Percentiles rank a stretch among this genome's conserved stretches.
These are phyloP conservation scores for Hypoxylon sp. DNA, from an alignment of 2,329 filamentous ascomycete species.

Conservation along the genomic window DNA sequence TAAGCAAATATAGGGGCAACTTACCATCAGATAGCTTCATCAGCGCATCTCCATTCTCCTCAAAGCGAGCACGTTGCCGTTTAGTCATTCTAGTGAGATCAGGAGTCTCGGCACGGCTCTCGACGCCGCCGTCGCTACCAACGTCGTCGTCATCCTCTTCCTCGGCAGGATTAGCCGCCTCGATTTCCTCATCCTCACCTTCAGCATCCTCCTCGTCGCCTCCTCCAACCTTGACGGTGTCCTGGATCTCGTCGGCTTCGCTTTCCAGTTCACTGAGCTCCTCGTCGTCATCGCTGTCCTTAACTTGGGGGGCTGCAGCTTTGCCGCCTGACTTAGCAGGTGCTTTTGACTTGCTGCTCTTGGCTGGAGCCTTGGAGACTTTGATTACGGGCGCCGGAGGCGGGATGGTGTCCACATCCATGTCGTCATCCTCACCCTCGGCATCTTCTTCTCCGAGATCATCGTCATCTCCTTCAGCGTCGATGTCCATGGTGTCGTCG, in stretches of 20 bases:
- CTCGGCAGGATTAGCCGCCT: slow-evolving; percentile 56
- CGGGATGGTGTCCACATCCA: slow-evolving; percentile 58
- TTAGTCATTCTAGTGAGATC: slow-evolving; percentile 74
- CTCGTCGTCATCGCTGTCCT: slow-evolving; percentile 68
- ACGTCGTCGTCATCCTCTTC: slow-evolving; percentile 60
- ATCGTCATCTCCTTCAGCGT: slow-evolving; percentile 62
- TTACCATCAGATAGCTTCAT: slow-evolving; percentile 74
- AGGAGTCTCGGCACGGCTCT: slow-evolving; percentile 65
- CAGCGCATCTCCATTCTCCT: slow-evolving; percentile 67
- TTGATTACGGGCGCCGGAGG: slow-evolving; percentile 63
- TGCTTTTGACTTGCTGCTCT: slow-evolving; percentile 51
- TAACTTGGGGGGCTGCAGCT: slow-evolving; percentile 45
- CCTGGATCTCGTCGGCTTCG: slow-evolving; percentile 63
- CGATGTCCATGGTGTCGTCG: slow-evolving; percentile 59
- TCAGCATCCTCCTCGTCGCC: slow-evolving; percentile 60
- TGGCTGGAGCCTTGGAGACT: slow-evolving; percentile 63
- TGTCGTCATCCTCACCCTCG: slow-evolving; percentile 68
- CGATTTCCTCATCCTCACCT: slow-evolving; percentile 63
- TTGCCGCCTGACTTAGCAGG: slow-evolving; percentile 55
- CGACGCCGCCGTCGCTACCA: slow-evolving; percentile 61
- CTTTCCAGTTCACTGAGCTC: slow-evolving; percentile 71
- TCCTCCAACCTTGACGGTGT: slow-evolving; percentile 60
- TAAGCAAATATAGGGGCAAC: slow-evolving; percentile 41
- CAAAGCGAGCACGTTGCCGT: slow-evolving; percentile 71
- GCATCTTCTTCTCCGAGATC: slow-evolving; percentile 58